Evolutionary conservation across 1,139 yeast species (phyloP), one percentile per base, ranked within the genome.

Genomic region (Komagataea norvegica): DNA sequence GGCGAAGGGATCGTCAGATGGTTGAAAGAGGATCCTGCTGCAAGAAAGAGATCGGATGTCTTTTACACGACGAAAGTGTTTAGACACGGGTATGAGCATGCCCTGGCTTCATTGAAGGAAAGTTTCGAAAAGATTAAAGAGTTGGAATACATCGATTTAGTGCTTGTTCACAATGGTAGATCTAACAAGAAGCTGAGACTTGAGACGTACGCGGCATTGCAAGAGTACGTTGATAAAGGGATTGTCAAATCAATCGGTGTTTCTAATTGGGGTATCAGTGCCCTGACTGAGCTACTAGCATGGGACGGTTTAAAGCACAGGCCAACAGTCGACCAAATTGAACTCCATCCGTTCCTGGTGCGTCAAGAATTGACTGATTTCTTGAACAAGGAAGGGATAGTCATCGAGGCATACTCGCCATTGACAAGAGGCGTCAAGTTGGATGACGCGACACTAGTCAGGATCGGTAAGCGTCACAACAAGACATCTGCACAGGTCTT

Each of bases 11-110:
- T 77, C 24, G 57, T 65, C 6, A 48, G 65, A 34, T 79, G 77
- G 72, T 46, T 79, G 11, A 49, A 60, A 6, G 74, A 72, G 29
- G 68, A 68, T 31, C 72, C 60, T 11, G n/a, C 60, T 11, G n/a
- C 28, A 8, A 57, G 66, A 34, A 64, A 65, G 41, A 62, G 91
- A 36, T 62, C 62, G 29, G 87, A 81, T 23, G 70, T 84, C 16
- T 79, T 74, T 49, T 81, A 77, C 54, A 79, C 88, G 6, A 78
- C 91, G 23, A 83, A 83, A 56, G 60, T 82, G 14, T 24, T 20
- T 10, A 29, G 25, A 29, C 37, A 29, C 67, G 77, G 73, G 68
- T 72, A 48, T 58, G 68, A 65, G 34, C 48, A 52, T 16, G 59
- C 75, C 25, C 61, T 60, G 38, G 47, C 51, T 23, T 65, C 70